Base-by-base conservation (phyloP, 495 filamentous ascomycete genomes). In the Rostrohypoxylon terebratum region DNA sequence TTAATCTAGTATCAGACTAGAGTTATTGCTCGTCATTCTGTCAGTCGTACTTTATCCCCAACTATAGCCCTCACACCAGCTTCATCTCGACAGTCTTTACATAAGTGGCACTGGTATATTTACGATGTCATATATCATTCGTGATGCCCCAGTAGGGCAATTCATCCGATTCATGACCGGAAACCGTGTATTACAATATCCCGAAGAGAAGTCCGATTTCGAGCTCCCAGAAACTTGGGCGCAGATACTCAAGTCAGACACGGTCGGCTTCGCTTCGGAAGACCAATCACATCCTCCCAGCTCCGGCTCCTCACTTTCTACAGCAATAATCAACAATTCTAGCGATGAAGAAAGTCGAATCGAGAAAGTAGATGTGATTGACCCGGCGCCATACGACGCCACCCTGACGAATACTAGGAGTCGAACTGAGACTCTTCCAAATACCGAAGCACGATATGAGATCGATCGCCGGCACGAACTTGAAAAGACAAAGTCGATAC, bases 121-220 rank as follows among this genome's bases (percentile, higher is more conserved):
- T n/a, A 28, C 28, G 11, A 74, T 71, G 60, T 60, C 58, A 10
- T 25, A 77, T 61, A 74, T 86, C 44, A 69, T 86, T 61, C 78
- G 87, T 64, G 87, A 88, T 55, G 81, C 87, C 62, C 82, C 86
- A 11, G 68, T 88, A 45, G 87, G 87, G 60, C 85, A 88, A 70
- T 40, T 87, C 36, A 79, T 90, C 47, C 84, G 87, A 23, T 81
- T 78, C 57, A n/a, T 85, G 23, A 84, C 83, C 0, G 71, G 78
- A 0, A 87, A 87, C 71, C 82, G 79, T 71, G 62, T 84, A 47
- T 74, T 88, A 31, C 77, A 82, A 73, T 90, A 89, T 57, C 85
- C 86, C 4, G 86, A 89, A 79, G 87, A 89, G 62, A 75, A 80
- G 47, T 67, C 81, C 20, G 82, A 77, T 58, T 89, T 89, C 73